Percentiles rank a stretch among this genome's conserved stretches.
Evolutionary conservation across 495 filamentous ascomycete genomes (phyloP).

Genomic region (Letharia lupina): DNA sequence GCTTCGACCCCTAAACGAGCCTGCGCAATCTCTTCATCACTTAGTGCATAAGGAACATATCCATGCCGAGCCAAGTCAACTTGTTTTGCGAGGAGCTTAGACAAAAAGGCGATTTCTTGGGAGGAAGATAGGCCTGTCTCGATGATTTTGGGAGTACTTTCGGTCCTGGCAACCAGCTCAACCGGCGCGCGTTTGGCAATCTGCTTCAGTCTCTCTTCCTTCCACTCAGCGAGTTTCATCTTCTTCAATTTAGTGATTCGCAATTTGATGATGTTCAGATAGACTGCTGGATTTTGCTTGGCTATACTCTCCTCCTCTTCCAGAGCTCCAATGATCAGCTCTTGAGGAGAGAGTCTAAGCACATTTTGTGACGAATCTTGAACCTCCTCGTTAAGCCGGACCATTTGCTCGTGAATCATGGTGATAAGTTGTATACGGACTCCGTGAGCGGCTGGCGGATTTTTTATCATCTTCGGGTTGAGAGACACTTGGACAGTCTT

Average conservation of each 20-base stretch:
- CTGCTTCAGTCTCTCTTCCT: slow-evolving; percentile 28
- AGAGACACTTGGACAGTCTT: slow-evolving; percentile 46
- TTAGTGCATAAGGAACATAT: slow-evolving; percentile 62
- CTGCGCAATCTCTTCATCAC: slow-evolving; percentile 48
- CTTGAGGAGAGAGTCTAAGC: slow-evolving; percentile 55
- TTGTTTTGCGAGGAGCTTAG: slow-evolving; percentile 50
- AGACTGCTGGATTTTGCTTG: slow-evolving; percentile 55
- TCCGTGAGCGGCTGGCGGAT: slow-evolving; percentile 61
- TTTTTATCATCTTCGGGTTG: slow-evolving; percentile 71
- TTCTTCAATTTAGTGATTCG: slow-evolving; percentile 32
- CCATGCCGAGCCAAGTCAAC: slow-evolving; percentile 54
- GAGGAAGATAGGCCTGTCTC: slow-evolving; percentile 56
- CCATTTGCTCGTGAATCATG: slow-evolving; percentile 65
- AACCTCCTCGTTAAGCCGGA: slow-evolving; percentile 56
- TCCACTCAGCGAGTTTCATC: slow-evolving; percentile 52
- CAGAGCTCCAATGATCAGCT: slow-evolving; percentile 67
- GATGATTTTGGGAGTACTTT: slow-evolving; percentile 33
- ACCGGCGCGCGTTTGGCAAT: slow-evolving; percentile 29
- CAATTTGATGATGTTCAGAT: slow-evolving; percentile 73
- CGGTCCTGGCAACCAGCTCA: slow-evolving; percentile 28
- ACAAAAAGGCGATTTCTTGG: slow-evolving; percentile 61
- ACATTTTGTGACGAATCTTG: slow-evolving; percentile 48
- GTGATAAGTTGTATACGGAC: slow-evolving; percentile 59
- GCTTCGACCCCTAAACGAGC: slow-evolving; percentile 57
- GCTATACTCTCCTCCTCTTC: slow-evolving; percentile 80